A percentile compares a stretch with the other conserved stretches of the same genome.
These are phyloP conservation scores for Fusarium pseudonygamai DNA, from an alignment of 2,329 filamentous ascomycete species.

Conservation along the genomic window DNA sequence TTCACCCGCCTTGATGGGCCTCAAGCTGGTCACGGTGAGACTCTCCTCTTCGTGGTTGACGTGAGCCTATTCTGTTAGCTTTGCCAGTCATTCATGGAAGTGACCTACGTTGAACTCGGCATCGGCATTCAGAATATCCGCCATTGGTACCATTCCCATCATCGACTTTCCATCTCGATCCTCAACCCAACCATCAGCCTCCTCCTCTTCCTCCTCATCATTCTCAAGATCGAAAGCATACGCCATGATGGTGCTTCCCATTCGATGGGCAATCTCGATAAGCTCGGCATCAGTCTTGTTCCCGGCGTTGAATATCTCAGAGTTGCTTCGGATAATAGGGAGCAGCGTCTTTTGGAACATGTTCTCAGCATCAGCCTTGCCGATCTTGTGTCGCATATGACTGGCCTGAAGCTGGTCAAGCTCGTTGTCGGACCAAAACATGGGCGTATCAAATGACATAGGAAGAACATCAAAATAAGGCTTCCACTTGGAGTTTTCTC, in stretches of 20 bases:
- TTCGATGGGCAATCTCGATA: conserved; percentile 71
- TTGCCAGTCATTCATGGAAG: too few species aligned
- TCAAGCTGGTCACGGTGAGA: conserved; percentile 77
- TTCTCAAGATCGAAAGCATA: conserved; percentile 86
- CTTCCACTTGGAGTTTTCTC: conserved; percentile 72
- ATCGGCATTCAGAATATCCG: conserved; percentile 89
- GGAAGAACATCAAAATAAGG: conserved; percentile 83
- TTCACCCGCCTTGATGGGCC: conserved; percentile 73
- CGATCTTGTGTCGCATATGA: conserved; percentile 79
- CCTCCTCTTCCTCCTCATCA: conserved; percentile 66
- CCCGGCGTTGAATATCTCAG: conserved; percentile 54
- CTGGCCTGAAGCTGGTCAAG: conserved; percentile 79
- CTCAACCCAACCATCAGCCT: conserved; percentile 72
- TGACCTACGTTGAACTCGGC: conserved; percentile 80
- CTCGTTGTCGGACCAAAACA: conserved; percentile 85
- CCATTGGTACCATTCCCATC: conserved; percentile 91
- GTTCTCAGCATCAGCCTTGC: conserved; percentile 74
- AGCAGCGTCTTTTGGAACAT: conserved; percentile 70
- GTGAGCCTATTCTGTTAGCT: conserved; percentile 54
- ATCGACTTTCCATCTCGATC: conserved; percentile 65
- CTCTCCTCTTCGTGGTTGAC: conserved; percentile 63
- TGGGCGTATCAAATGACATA: conserved; percentile 78
- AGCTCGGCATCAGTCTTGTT: conserved; percentile 56
- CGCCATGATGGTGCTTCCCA: conserved; percentile 91
- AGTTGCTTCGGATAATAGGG: conserved; percentile 58